These are phyloP conservation scores for Corinectria fuckeliana DNA, from an alignment of 2,329 filamentous ascomycete species.

Conservation along the genomic window DNA sequence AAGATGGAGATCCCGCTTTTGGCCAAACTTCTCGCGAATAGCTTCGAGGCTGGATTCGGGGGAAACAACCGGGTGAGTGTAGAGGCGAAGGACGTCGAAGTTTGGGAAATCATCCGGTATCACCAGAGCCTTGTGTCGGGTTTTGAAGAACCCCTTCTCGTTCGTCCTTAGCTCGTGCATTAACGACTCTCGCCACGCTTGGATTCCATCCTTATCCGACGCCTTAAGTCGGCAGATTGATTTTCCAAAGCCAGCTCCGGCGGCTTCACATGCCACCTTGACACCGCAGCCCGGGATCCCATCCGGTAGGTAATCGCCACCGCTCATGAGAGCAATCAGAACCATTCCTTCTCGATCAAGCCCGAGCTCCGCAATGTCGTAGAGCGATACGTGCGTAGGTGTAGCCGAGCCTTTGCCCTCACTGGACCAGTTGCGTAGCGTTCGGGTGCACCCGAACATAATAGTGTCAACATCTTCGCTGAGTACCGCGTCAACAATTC, in stretches of 20 bases:
- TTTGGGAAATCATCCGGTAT: constrained; percentile 87
- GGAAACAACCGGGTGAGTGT: constrained; percentile 87
- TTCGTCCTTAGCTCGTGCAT: constrained; percentile 82
- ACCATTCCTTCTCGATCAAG: constrained; percentile 91
- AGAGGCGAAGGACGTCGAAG: constrained; percentile 79
- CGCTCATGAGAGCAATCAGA: constrained; percentile 90
- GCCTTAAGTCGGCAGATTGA: constrained; percentile 71
- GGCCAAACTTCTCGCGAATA: constrained; percentile 36
- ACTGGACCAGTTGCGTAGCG: constrained; percentile 82
- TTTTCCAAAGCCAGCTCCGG: constrained; percentile 83
- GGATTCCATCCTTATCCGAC: constrained; percentile 64
- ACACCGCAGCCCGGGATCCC: constrained; percentile 88
- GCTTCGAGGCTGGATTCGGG: constrained; percentile 53
- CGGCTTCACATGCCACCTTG: constrained; percentile 89
- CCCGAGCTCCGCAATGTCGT: constrained; percentile 66
- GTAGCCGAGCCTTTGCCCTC: constrained; percentile 70
- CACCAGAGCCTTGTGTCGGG: constrained; percentile 73
- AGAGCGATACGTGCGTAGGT: constrained; percentile 87
- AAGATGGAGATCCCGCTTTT: constrained; percentile 37
- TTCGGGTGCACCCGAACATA: constrained; percentile 90
- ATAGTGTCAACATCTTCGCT: constrained; percentile 97
- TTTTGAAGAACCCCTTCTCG: constrained; percentile 79
- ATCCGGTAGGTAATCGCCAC: constrained; percentile 90
- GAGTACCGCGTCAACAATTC: constrained; percentile 89
- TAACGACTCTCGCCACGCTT: constrained; percentile 74